Evolutionary conservation across 306 rosid species (phyloP).

Genomic region (Vicia villosa): DNA sequence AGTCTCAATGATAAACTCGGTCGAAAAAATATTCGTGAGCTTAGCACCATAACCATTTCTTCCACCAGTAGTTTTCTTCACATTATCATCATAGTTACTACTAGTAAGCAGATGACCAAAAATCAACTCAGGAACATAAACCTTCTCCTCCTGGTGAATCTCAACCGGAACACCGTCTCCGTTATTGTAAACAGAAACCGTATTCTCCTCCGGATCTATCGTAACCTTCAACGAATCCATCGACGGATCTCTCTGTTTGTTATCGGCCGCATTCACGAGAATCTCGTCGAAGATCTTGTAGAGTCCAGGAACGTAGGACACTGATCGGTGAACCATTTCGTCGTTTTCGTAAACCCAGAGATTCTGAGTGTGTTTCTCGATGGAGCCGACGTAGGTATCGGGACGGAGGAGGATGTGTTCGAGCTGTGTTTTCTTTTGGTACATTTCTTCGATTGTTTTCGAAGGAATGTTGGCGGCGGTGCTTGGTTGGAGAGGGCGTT

Average conservation of each 20-base stretch:
- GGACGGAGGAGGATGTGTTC: conserved; percentile 96
- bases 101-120: conserved; percentile 89
- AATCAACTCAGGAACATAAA: conserved; percentile 90
- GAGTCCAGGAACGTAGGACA: conserved; percentile 84
- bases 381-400: conserved; percentile 89
- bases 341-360: conserved; percentile 82
- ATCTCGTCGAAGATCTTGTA: conserved; percentile 97
- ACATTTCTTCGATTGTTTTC: conserved; percentile 82
- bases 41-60: conserved; percentile 93
- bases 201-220: conserved; percentile 61
- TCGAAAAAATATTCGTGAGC: conserved; percentile 90
- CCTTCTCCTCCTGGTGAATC: conserved; percentile 93
- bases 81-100: conserved; percentile 81
- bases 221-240: conserved; percentile 73
- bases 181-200: conserved; percentile 63
- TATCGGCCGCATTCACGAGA: conserved; percentile 91
- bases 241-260: conserved; percentile 83
- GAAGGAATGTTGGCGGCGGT: conserved; percentile 58
- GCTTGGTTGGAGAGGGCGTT: conserved; percentile 71
- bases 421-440: conserved; percentile 91
- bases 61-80: conserved; percentile 93
- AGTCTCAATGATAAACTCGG: conserved; percentile 83
- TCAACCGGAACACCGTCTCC: conserved; percentile 94
- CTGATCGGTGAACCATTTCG: conserved; percentile 67
- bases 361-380: conserved; percentile 81